Conservation (phyloP, 768 basidiomycete species). For the Lyophyllum decastes region DNA sequence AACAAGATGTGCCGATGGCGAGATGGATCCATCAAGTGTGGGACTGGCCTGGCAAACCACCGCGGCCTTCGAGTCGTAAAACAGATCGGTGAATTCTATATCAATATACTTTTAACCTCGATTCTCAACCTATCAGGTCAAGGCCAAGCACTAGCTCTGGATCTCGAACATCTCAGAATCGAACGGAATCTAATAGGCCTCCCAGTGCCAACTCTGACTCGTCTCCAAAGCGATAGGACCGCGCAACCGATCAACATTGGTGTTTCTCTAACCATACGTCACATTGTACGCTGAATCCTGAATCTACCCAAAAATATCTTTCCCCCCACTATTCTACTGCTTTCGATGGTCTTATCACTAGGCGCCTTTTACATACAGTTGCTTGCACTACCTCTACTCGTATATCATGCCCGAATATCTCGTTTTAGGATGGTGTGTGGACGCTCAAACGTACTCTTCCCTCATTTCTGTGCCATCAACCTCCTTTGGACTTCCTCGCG, state of each 20-base stretch:
- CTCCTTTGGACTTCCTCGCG: background rate
- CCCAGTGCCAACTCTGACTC: conserved; percentile 13
- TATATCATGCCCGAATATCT: conserved; percentile 14
- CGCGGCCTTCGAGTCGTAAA: conserved; percentile 34
- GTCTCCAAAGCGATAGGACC: conserved; percentile 8
- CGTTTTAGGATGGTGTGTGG: conserved; percentile 15
- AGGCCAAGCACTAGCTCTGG: conserved; percentile 30
- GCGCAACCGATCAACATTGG: background rate
- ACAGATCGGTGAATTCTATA: conserved; percentile 45
- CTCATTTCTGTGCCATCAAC: background rate
- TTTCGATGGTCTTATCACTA: background rate
- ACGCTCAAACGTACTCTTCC: conserved; percentile 6
- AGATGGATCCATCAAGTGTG: conserved; percentile 87
- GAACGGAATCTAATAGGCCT: conserved; percentile 14
- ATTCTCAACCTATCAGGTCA: conserved; percentile 3
- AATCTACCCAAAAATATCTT: conserved; percentile 5
- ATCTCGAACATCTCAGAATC: conserved; percentile 21
- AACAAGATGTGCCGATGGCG: conserved; percentile 85
- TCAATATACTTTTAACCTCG: background rate
- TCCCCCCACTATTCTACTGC: background rate
- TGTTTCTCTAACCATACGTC: background rate
- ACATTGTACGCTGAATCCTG: conserved; percentile 3
- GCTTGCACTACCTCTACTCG: conserved; percentile 5
- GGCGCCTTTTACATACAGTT: conserved; percentile 1
- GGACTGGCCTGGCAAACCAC: conserved; percentile 58